Evolutionary conservation across 805 yeast species (phyloP), one percentile per base, ranked within the genome.

Genomic region (Zygosaccharomyces siamensis): DNA sequence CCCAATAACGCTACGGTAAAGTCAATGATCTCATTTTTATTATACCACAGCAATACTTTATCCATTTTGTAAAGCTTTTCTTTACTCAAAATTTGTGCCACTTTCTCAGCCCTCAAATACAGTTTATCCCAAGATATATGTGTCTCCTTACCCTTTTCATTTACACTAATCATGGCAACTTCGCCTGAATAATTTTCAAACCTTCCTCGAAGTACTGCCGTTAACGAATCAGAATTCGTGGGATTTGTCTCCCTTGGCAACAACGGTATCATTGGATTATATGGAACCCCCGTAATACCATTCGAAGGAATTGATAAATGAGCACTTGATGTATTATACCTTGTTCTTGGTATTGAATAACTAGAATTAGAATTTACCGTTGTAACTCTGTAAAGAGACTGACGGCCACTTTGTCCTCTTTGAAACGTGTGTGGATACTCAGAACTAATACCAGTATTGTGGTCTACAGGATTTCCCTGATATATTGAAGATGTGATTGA

Each of bases 91-190:
- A 62, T 68, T 49, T 63, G 88, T 0, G 97, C 96, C 7, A 93
- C 83, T 59, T 86, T 89, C 61, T 89, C 95, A 0, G 97, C 85
- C 57, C 84, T 79, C 36, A 83, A 65, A 54, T 88, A 86, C 12
- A 93, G 72, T 61, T 88, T 89, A 50, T 88, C 97, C 99, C 99
- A 93, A 1, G 92, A 74, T 11, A 92, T 84, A 0, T 85, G 70
- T 0, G 78, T 72, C 60, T 90, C 97, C 62, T 88, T 90, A 5
- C 97, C 97, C 56, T 79, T 85, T 3, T 76, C 62, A 61, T 89
- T 96, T 11, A 93, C 71, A 1, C 81, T 77, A 39, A 83, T 68
- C 36, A 92, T 74, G 0, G 97, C 97, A 7, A 75, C 72, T 48
- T 86, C 89, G 46, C 79, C 80, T 14, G 77, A 76, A 53, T 82